These are phyloP conservation scores for Pseudogymnoascus destructans DNA, from an alignment of 2,329 filamentous ascomycete species.

Conservation along the genomic window DNA sequence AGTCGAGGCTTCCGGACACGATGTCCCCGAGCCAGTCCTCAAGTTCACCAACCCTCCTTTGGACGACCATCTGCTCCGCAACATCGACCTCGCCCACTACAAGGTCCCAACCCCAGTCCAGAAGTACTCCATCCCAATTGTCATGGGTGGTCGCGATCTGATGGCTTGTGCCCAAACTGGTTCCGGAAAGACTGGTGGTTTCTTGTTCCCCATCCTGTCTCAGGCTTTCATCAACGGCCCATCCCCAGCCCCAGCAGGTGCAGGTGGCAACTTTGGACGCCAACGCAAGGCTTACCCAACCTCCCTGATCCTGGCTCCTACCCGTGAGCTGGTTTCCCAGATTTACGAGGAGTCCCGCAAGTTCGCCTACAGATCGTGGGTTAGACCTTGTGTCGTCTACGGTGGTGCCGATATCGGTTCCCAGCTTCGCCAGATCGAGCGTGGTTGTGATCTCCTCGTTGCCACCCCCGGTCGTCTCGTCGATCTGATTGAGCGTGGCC, in stretches of 20 bases:
- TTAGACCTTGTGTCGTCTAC: conserved; percentile 95
- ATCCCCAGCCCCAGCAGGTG: conserved; percentile 49
- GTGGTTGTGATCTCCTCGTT: conserved; percentile 84
- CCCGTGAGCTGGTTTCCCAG: conserved; percentile 95
- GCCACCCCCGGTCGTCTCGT: conserved; percentile 95
- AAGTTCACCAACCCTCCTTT: conserved; percentile 89
- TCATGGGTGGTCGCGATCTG: conserved; percentile 92
- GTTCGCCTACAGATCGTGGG: conserved; percentile 98
- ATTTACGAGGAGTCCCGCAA: conserved; percentile 97
- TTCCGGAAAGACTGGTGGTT: conserved; percentile 99
- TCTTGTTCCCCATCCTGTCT: conserved; percentile 97
- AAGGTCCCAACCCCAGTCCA: conserved; percentile 93
- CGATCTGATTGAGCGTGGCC: conserved; percentile 94
- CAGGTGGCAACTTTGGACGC: conserved; percentile 65
- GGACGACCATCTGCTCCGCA: conserved; percentile 82
- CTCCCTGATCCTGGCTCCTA: conserved; percentile 87
- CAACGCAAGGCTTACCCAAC: conserved; percentile 98
- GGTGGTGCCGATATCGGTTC: conserved; percentile 98
- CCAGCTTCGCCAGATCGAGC: conserved; percentile 96
- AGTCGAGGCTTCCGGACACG: conserved; percentile 86
- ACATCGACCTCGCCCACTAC: conserved; percentile 91
- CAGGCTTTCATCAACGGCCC: conserved; percentile 89
- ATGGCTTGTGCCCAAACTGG: conserved; percentile 99
- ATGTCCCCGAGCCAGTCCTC: conserved; percentile 84
- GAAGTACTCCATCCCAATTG: conserved; percentile 98